Percentiles rank a stretch among this genome's conserved stretches.
Evolutionary conservation across 352 stramenopile species (phyloP).

Genomic region (Phytopythium vexans): DNA sequence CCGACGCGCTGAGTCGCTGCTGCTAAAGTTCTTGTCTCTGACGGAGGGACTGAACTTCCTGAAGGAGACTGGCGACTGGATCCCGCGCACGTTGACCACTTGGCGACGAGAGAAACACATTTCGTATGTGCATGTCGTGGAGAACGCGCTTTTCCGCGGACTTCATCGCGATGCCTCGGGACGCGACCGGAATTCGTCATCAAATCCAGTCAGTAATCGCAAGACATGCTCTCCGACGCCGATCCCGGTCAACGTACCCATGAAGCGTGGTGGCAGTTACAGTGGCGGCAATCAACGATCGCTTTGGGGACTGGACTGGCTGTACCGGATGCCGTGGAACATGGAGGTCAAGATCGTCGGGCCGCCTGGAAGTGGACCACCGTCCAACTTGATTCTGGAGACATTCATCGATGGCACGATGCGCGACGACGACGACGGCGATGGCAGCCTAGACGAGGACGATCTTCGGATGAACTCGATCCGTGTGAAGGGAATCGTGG

Average conservation of each 20-base stretch:
- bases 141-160: conserved; percentile 78
- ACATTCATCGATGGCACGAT: conserved; percentile 85
- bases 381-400: conserved; percentile 85
- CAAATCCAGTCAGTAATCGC: conserved; percentile 22
- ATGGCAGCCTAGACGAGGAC: conserved; percentile 59
- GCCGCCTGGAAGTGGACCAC: conserved; percentile 75
- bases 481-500: conserved; percentile 83
- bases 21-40: conserved; percentile 84
- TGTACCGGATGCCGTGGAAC: conserved; percentile 90
- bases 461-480: conserved; percentile 87
- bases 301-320: conserved; percentile 83
- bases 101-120: conserved; percentile 85
- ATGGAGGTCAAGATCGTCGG: conserved; percentile 91
- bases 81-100: conserved; percentile 62
- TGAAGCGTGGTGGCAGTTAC: conserved; percentile 68
- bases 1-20: conserved; percentile 72
- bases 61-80: conserved; percentile 80
- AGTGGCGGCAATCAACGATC: conserved; percentile 65
- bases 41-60: conserved; percentile 77
- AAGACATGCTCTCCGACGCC: conserved; percentile 65
- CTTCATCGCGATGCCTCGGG: conserved; percentile 77
- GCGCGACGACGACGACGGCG: conserved; percentile 65
- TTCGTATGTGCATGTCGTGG: conserved; percentile 81
- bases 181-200: conserved; percentile 42
- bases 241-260: conserved; percentile 82